Evolutionary conservation across 1,284 basidiomycete genomes (phyloP).

Genomic region (Ganoderma sp.): DNA sequence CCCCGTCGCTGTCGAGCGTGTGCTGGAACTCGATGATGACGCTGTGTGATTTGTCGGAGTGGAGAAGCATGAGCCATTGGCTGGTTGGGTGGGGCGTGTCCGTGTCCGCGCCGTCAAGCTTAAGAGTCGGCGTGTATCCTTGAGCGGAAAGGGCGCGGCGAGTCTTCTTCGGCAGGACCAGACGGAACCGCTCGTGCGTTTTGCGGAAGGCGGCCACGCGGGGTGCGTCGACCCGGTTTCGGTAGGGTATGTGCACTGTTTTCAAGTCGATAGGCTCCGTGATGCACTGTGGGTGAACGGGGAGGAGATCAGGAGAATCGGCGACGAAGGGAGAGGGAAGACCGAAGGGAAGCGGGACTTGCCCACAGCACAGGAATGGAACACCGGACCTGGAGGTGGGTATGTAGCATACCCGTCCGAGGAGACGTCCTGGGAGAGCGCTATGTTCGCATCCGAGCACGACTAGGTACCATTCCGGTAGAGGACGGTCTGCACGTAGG

Average conservation of each 20-base stretch:
- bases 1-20: not conserved
- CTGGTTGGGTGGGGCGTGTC: not conserved
- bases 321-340: not conserved
- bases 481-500: not conserved
- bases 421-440: not conserved
- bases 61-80: not conserved
- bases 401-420: not conserved
- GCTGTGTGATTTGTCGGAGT: not conserved
- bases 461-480: not conserved
- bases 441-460: slow-evolving; percentile 5
- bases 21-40: not conserved
- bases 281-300: no score
- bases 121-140: not conserved
- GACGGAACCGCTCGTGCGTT: not conserved
- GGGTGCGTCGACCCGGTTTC: not conserved
- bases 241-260: not conserved
- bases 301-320: not conserved
- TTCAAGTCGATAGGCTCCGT: not conserved
- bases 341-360: not conserved
- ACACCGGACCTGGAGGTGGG: not conserved
- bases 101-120: not conserved
- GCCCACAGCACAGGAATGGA: not conserved
- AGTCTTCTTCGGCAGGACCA: not conserved
- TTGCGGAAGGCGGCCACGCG: not conserved
- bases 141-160: not conserved